Base-by-base conservation (phyloP, 2,329 filamentous ascomycete species). In the Pestalotiopsis sp. region DNA sequence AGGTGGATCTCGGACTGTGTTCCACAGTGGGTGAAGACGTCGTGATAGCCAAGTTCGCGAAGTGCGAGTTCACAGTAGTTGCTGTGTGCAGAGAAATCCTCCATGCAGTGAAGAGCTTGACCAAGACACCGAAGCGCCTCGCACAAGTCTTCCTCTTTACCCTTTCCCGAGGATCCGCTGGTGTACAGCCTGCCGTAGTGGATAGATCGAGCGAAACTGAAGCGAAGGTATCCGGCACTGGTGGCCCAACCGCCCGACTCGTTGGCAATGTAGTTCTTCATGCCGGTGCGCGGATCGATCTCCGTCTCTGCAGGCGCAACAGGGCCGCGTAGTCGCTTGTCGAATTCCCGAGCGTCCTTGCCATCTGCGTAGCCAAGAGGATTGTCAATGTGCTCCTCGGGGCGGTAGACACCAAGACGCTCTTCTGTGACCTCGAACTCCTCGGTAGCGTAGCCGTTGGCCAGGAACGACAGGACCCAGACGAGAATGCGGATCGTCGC, bases 251-350 rank as follows among this genome's bases (percentile, higher is more conserved):
- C 87, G 4, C 94, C 93, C 14, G 82, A 84, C 79, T 98, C 95
- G 76, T 98, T 98, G 70, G 95, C 91, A 73, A 99, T 98, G 80
- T 99, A 99, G 79, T 98, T 98, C 82, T 98, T 99, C 95, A 99
- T 97, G n/a, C 95, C 95, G 1, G 93, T 96, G 5, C 87, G 83
- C 41, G 83, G 82, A 75, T 96, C 93, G 68, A 96, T 88, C 69
- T 93, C 90, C 23, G 93, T 88, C 76, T 96, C 93, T 56, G 88
- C 80, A 4, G 87, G 86, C 69, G 89, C 83, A 9, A 98, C 90
- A 0, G 95, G 95, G 1, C 91, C 92, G 64, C 96, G 91, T 7
- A 98, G 88, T 31, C 96, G 91, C 49, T 86, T 82, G 78, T 98
- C 96, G 76, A 89, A 94, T 75, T 92, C 88, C 70, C 93, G 89